Conservation (phyloP, 1,139 yeast genomes). For the Pneumocystis sp. region DNA sequence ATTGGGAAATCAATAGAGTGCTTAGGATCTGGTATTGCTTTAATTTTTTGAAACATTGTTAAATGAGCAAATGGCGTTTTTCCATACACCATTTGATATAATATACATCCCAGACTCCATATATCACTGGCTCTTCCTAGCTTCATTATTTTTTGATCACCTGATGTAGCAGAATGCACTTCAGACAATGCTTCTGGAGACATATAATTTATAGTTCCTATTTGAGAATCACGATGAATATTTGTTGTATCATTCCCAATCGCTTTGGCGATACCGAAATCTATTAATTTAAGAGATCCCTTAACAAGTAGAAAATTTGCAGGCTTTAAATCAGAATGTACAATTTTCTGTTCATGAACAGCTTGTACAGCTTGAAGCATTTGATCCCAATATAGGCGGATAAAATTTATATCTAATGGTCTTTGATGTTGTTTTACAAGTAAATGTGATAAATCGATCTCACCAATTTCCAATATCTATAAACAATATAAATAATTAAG, state of each 20-base stretch:
- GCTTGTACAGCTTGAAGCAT: constrained; percentile 71
- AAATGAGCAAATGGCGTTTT: constrained; percentile 77
- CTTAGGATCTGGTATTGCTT: constrained; percentile 79
- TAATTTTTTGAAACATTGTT: constrained; percentile 61
- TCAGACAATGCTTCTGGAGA: constrained; percentile 89
- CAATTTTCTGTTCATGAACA: constrained; percentile 77
- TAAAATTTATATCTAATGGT: constrained; percentile 60
- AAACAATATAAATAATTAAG: not conserved
- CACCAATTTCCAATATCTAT: constrained; percentile 86
- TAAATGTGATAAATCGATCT: constrained; percentile 75
- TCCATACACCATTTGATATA: constrained; percentile 92
- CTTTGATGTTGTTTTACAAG: constrained; percentile 40
- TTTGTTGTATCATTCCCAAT: constrained; percentile 88
- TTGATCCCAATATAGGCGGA: constrained; percentile 67
- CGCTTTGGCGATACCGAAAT: constrained; percentile 90
- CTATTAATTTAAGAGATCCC: constrained; percentile 76
- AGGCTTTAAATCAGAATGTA: constrained; percentile 90
- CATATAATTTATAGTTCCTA: constrained; percentile 96
- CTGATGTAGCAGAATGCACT: constrained; percentile 24
- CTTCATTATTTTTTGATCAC: constrained; percentile 45
- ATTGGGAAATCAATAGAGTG: constrained; percentile 59
- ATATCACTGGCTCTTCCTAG: constrained; percentile 94
- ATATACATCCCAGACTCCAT: constrained; percentile 95
- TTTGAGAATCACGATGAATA: constrained; percentile 76
- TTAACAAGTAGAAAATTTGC: constrained; percentile 83